phyloP scores from a whole-genome alignment of 345 rosid species.

The Salix arbutifolia region DNA sequence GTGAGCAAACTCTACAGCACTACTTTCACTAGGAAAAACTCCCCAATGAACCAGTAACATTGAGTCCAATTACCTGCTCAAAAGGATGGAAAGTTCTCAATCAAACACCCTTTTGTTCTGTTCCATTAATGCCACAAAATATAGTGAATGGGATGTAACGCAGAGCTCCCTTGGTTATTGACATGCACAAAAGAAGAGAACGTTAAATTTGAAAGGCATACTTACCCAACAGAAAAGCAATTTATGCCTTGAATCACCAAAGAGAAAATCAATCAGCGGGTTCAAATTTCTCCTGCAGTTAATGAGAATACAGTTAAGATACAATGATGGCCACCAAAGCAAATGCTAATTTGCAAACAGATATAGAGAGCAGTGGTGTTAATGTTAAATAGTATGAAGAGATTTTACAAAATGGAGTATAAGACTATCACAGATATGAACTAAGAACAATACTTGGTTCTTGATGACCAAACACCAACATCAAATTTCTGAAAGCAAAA shows the following conservation, averaged over 20 bases:
- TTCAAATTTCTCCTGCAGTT: constrained; percentile 23
- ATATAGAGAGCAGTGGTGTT: background rate
- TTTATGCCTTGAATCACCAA: constrained; percentile 12
- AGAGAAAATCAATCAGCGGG: constrained; percentile 13
- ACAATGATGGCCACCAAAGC: background rate
- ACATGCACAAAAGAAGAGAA: background rate
- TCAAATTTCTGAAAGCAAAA: constrained; percentile 30
- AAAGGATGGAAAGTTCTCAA: background rate
- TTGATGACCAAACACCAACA: constrained; percentile 34
- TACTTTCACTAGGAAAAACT: background rate
- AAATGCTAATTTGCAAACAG: background rate
- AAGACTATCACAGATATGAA: background rate
- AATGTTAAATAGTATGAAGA: background rate
- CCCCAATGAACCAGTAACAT: background rate
- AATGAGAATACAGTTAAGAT: background rate
- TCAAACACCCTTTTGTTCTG: background rate
- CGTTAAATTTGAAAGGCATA: background rate
- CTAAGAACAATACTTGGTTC: constrained; percentile 14
- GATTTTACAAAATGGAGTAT: background rate
- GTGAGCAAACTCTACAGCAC: background rate
- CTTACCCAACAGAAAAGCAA: constrained; percentile 32
- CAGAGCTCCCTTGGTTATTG: background rate
- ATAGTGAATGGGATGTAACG: background rate
- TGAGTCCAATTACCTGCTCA: background rate
- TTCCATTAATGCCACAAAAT: background rate